phyloP scores from a whole-genome alignment of 176 grass and related monocot genomes.

The Carex parvula region DNA sequence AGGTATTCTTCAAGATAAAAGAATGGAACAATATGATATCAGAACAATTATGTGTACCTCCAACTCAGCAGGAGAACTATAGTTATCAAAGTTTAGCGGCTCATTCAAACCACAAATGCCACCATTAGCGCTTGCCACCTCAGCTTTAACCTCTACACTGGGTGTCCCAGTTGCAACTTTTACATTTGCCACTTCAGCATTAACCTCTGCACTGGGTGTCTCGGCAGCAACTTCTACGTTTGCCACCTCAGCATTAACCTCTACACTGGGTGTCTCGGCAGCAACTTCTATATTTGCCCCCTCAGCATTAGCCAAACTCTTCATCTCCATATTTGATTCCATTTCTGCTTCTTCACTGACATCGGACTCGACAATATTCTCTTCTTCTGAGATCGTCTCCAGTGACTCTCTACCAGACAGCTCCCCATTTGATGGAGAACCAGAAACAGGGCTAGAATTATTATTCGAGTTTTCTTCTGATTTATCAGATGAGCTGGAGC shows the following conservation, averaged over 20 bases:
- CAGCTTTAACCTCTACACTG: constrained; percentile 18
- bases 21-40: neutral
- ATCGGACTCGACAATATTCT: constrained; percentile 41
- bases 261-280: constrained; percentile 24
- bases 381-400: constrained; percentile 43
- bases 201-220: constrained; percentile 22
- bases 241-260: constrained; percentile 14
- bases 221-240: constrained; percentile 10
- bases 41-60: constrained; percentile 39
- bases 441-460: constrained; percentile 39
- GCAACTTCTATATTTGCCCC: constrained; percentile 10
- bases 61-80: constrained; percentile 56
- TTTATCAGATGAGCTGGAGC: constrained; percentile 47
- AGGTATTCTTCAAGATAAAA: too few species aligned
- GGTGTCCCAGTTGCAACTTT: constrained; percentile 17
- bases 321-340: constrained; percentile 26
- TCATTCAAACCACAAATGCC: constrained; percentile 28
- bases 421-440: constrained; percentile 52
- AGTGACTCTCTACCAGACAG: constrained; percentile 44
- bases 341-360: constrained; percentile 29
- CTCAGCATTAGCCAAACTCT: constrained; percentile 28
- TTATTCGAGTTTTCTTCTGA: constrained; percentile 23
- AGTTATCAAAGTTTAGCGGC: constrained; percentile 48
- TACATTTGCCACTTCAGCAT: constrained; percentile 13
- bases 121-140: neutral